Base-by-base conservation (phyloP, 495 filamentous ascomycete genomes). In the Penicillium bialowiezense region DNA sequence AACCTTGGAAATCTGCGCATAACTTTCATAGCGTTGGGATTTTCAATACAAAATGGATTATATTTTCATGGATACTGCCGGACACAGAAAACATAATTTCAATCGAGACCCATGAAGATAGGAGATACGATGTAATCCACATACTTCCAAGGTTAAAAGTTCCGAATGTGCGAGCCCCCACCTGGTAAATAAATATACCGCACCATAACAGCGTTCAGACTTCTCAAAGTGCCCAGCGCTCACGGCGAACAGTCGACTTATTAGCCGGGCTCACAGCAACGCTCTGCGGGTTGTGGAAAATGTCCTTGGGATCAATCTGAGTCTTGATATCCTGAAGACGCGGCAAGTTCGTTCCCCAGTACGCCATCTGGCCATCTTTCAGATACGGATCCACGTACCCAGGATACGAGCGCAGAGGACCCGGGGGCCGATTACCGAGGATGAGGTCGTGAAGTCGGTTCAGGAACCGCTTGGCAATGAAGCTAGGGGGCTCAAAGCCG, bases 361-460 rank as follows among this genome's bases (percentile, higher is more conserved):
- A 91, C 0, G 79, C 74, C 19, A 72, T 58, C 21, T 58, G 67
- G 0, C 59, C 54, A 29, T 78, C 50, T 19, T 55, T 58, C 47
- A 88, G 52, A 4, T 61, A 66, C 1, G 83, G 81, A 62, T 91
- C 88, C 5, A 89, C 78, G 56, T 90, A 90, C 15, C 87, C 88
- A 1, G 85, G 74, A 64, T 91, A 91, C 0, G 80, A 65, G 5
- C 66, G 64, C 39, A 66, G 61, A 21, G 44, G 44, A 7, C 50
- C 62, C 3, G 55, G 39, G 0, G 71, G 59, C 21, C 60, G 63
- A 13, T 64, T 54, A 2, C 41, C 51, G 2, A 37, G 38, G 17
- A 69, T 56, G 2, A 68, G 45, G 3, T 68, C 48, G 44, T 82
- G 75, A 17, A 86, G 59, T 2, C 71, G 65, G 26, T 67, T 55